Conservation (phyloP, 202 grass and related monocot species). For the Eragrostis tef region DNA sequence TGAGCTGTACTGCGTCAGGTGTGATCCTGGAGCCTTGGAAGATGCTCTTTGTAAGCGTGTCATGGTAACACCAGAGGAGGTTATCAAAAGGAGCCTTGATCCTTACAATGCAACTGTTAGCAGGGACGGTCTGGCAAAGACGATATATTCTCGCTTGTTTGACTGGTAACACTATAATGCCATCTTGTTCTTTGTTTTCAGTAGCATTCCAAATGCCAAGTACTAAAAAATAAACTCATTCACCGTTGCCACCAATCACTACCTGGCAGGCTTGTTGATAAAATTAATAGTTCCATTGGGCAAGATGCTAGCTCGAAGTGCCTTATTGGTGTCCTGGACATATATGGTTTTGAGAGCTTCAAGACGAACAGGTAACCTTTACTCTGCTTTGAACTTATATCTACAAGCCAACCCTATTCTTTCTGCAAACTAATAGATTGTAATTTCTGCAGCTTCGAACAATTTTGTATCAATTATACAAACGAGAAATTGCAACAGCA, state of each 20-base stretch:
- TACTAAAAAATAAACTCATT: neutral
- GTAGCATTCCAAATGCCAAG: conserved; percentile 24
- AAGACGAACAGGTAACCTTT: conserved; percentile 69
- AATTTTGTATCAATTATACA: conserved; percentile 94
- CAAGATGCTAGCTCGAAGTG: conserved; percentile 85
- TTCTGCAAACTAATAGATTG: conserved; percentile 35
- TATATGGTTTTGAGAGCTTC: conserved; percentile 97
- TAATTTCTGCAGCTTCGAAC: conserved; percentile 71
- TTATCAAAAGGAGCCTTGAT: conserved; percentile 89
- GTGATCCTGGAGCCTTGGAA: conserved; percentile 76
- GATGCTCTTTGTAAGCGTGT: conserved; percentile 92
- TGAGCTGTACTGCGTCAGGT: conserved; percentile 59
- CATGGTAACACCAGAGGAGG: conserved; percentile 92
- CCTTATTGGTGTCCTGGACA: conserved; percentile 88
- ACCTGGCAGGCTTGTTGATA: conserved; percentile 75
- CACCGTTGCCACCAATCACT: conserved; percentile 16
- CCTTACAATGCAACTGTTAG: conserved; percentile 86
- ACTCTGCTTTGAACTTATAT: conserved; percentile 26
- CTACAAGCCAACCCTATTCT: conserved; percentile 24
- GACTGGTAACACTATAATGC: conserved; percentile 75
- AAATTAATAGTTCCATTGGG: conserved; percentile 87
- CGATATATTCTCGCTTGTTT: conserved; percentile 89
- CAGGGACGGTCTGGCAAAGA: conserved; percentile 89
- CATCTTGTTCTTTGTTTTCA: conserved; percentile 38
- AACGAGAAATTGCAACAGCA: conserved; percentile 93